Evolutionary conservation across 352 stramenopile genomes (phyloP).

Genomic region (Elongisporangium senticosum): DNA sequence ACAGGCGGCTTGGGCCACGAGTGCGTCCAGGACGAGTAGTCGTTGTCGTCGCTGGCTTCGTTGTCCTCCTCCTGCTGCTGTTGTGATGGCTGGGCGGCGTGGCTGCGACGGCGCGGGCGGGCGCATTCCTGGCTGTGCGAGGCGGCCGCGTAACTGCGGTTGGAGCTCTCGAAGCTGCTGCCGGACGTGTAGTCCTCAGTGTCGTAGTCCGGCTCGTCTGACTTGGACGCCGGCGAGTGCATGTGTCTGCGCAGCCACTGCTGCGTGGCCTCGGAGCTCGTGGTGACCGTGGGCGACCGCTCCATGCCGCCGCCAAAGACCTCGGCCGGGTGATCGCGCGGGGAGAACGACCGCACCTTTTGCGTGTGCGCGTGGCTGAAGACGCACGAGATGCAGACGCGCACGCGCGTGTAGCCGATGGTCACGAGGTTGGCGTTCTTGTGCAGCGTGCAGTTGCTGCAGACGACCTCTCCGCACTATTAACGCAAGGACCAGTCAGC

Average conservation of each 20-base stretch:
- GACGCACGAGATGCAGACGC: constrained; percentile 76
- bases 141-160: constrained; percentile 7
- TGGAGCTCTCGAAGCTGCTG: constrained; percentile 22
- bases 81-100: constrained; percentile 7
- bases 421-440: constrained; percentile 55
- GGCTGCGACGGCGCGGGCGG: neutral
- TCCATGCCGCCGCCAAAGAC: neutral
- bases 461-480: constrained; percentile 77
- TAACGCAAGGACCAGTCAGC: neutral
- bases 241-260: constrained; percentile 58
- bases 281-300: constrained; percentile 10
- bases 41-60: constrained; percentile 17
- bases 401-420: constrained; percentile 56
- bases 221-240: constrained; percentile 48
- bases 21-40: constrained; percentile 40
- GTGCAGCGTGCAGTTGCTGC: constrained; percentile 72
- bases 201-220: constrained; percentile 33
- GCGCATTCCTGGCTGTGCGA: neutral
- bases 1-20: constrained; percentile 70
- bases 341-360: constrained; percentile 1
- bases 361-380: constrained; percentile 35
- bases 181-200: constrained; percentile 28
- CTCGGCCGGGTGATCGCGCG: neutral
- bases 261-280: constrained; percentile 32
- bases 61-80: constrained; percentile 16